Percentiles rank a stretch among this genome's conserved stretches.
phyloP scores from a whole-genome alignment of 2,329 filamentous ascomycete species.

The Aschersonia sp. region DNA sequence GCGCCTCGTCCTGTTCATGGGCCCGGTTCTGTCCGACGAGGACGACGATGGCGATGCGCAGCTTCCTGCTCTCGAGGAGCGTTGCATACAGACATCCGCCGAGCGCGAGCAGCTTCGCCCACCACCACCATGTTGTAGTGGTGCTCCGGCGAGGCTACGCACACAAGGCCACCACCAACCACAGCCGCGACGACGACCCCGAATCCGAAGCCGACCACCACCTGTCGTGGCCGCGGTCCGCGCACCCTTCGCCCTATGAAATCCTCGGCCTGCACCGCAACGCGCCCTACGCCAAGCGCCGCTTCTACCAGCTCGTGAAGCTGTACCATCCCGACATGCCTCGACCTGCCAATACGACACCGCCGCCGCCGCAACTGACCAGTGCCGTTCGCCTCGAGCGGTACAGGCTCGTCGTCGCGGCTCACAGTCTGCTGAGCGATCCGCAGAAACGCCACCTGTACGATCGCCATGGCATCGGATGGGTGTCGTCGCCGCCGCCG shows the following conservation, averaged over 20 bases:
- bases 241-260: constrained; percentile 71
- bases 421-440: constrained; percentile 78
- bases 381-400: constrained; percentile 61
- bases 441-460: constrained; percentile 66
- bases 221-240: constrained; percentile 31
- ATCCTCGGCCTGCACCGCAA: constrained; percentile 50
- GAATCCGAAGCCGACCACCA: background rate
- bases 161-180: too few species aligned
- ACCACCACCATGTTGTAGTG: too few species aligned
- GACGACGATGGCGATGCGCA: too few species aligned
- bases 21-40: too few species aligned
- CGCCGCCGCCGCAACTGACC: constrained; percentile 16
- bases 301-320: constrained; percentile 87
- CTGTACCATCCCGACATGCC: constrained; percentile 81
- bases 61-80: too few species aligned
- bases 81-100: too few species aligned
- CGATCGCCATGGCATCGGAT: constrained; percentile 69
- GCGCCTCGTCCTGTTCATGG: too few species aligned
- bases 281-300: constrained; percentile 64
- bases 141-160: too few species aligned
- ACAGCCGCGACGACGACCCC: too few species aligned
- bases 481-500: constrained; percentile 40
- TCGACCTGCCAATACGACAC: constrained; percentile 6
- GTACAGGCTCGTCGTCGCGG: constrained; percentile 76
- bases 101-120: too few species aligned